Percentiles rank a stretch among this genome's conserved stretches.
Conservation (phyloP, 2,329 filamentous ascomycete genomes). For the Capronia epimyces region DNA sequence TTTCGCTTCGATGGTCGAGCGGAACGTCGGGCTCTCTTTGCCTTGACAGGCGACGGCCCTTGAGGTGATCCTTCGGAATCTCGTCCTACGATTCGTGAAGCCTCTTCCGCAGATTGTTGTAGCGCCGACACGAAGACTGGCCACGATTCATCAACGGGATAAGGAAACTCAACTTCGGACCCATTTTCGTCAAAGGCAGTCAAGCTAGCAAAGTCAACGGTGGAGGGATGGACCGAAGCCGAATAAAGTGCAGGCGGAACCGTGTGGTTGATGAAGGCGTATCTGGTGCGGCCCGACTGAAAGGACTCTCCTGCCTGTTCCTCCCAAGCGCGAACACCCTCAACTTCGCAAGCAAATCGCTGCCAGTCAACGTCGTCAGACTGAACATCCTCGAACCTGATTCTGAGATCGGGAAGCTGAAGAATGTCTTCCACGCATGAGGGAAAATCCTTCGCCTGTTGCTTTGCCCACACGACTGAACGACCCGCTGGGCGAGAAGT, state of each 20-base stretch:
- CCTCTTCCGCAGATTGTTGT: conserved; percentile 3
- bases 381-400: conserved; percentile 6
- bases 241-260: conserved; percentile 14
- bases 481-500: background rate
- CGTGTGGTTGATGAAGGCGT: conserved; percentile 26
- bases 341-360: conserved; percentile 36
- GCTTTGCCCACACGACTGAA: conserved; percentile 14
- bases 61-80: background rate
- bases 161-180: conserved; percentile 11
- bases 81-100: conserved; percentile 2
- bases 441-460: conserved; percentile 11
- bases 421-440: conserved; percentile 18
- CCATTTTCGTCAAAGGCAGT: conserved; percentile 15
- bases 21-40: background rate
- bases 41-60: conserved; percentile 5
- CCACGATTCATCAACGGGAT: conserved; percentile 17
- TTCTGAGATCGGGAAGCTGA: conserved; percentile 6
- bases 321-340: conserved; percentile 47
- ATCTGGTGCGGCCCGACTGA: conserved; percentile 6
- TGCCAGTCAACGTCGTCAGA: conserved; percentile 17
- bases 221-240: background rate
- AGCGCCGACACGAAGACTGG: conserved; percentile 15
- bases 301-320: conserved; percentile 30
- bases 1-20: conserved; percentile 15
- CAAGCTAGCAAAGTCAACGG: conserved; percentile 6